Evolutionary conservation across 495 filamentous ascomycete species (phyloP).

Genomic region (Trichoderma asperelloides): DNA sequence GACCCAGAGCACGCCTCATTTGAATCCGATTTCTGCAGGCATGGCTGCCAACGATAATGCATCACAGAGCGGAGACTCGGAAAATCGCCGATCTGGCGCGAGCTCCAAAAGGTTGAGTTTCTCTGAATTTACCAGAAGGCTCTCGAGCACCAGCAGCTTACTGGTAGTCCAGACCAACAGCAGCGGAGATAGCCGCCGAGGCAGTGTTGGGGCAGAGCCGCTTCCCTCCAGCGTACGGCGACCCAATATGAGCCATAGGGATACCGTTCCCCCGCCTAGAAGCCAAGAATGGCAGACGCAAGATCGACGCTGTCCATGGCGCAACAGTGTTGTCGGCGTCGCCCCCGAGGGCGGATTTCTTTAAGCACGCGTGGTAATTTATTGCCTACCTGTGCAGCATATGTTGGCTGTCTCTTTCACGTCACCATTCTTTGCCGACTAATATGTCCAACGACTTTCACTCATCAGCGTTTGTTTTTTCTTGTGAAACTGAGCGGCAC

Average conservation of each 20-base stretch:
- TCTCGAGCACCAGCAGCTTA: conserved; percentile 44
- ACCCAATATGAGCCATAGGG: conserved; percentile 11
- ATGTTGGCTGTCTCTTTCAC: neutral
- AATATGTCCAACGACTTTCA: too few relatives aligned
- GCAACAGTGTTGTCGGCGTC: conserved; percentile 47
- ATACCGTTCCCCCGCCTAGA: conserved; percentile 15
- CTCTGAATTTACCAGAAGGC: conserved; percentile 43
- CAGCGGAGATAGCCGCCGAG: conserved; percentile 36
- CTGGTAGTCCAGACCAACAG: conserved; percentile 45
- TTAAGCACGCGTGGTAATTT: conserved; percentile 11
- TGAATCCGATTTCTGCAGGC: conserved; percentile 13
- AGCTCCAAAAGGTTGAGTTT: conserved; percentile 42
- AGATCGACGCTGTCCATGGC: conserved; percentile 27
- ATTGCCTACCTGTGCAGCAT: neutral
- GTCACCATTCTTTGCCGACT: neutral
- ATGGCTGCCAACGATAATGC: neutral
- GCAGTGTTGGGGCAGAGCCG: conserved; percentile 34
- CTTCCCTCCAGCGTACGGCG: neutral
- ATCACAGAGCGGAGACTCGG: neutral
- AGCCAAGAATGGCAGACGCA: conserved; percentile 10
- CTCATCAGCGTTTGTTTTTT: too few relatives aligned
- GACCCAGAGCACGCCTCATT: conserved; percentile 38
- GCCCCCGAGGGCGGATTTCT: conserved; percentile 34
- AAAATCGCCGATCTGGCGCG: conserved; percentile 34
- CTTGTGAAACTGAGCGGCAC: too few relatives aligned